Percentiles rank a stretch among this genome's conserved stretches.
phyloP scores from a whole-genome alignment of 2,329 filamentous ascomycete species.

The Apiospora aurea region DNA sequence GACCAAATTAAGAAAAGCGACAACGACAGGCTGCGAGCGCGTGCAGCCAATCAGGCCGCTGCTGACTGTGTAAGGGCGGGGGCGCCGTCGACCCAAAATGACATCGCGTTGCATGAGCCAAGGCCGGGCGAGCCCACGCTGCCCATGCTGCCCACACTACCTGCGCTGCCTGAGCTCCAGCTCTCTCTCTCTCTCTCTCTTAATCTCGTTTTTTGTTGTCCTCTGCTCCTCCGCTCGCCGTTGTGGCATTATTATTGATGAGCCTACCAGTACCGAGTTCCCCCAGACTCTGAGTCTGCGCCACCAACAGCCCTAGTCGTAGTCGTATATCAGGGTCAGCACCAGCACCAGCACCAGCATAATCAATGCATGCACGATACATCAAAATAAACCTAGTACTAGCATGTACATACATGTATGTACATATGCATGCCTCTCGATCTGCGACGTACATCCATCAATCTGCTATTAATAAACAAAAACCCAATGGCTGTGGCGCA shows the following conservation, averaged over 20 bases:
- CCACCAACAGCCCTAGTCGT: neutral
- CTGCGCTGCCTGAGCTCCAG: neutral
- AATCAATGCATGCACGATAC: slow-evolving; percentile 10
- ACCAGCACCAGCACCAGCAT: neutral
- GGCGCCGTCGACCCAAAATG: neutral
- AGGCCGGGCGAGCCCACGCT: neutral
- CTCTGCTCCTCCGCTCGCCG: neutral
- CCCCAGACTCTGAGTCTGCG: neutral
- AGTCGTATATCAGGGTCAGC: neutral
- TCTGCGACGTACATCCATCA: neutral
- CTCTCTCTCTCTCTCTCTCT: neutral
- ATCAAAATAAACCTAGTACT: no score
- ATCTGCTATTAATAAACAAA: slow-evolving; percentile 14
- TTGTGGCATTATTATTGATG: neutral
- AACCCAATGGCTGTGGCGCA: slow-evolving; percentile 13
- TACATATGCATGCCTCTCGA: neutral
- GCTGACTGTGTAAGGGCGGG: slow-evolving; percentile 1
- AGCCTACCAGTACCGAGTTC: neutral
- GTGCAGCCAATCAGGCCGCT: neutral
- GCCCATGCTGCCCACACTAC: no score
- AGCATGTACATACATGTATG: no score
- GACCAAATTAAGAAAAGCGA: slow-evolving; percentile 18
- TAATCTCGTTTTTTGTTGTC: neutral
- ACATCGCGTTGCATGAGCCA: slow-evolving; percentile 15
- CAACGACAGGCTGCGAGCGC: neutral